phyloP scores from a whole-genome alignment of 208 protist species.

The Plasmodiophora brassicae region DNA sequence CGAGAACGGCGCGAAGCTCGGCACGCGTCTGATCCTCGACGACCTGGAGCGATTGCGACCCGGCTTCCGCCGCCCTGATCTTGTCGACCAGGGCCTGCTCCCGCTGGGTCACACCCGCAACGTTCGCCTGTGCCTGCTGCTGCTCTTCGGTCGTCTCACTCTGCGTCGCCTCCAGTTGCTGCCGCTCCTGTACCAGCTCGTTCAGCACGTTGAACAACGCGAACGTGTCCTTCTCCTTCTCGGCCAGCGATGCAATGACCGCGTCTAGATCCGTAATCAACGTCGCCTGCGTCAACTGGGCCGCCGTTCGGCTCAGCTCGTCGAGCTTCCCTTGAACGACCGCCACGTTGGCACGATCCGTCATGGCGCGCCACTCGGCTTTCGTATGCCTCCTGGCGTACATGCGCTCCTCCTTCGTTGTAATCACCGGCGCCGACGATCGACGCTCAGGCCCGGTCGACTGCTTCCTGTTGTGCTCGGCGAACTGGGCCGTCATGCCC shows the following conservation, averaged over 20 bases:
- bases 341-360: neutral
- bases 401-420: neutral
- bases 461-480: neutral
- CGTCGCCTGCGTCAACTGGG: neutral
- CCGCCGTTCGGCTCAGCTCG: neutral
- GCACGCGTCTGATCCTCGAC: no score
- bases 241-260: neutral
- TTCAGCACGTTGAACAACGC: neutral
- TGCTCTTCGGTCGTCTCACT: neutral
- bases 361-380: neutral
- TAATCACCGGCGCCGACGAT: neutral
- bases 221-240: neutral
- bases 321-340: neutral
- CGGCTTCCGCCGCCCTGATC: no score
- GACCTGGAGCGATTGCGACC: no score
- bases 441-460: no score
- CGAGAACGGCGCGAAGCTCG: no score
- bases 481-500: neutral
- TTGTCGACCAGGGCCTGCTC: no score
- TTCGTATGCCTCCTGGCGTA: neutral
- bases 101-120: neutral
- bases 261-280: neutral
- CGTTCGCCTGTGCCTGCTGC: neutral
- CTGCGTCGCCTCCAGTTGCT: neutral
- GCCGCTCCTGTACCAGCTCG: neutral